Base-by-base conservation (phyloP, 148 eudicot species). In the Rhododendron vialii region DNA sequence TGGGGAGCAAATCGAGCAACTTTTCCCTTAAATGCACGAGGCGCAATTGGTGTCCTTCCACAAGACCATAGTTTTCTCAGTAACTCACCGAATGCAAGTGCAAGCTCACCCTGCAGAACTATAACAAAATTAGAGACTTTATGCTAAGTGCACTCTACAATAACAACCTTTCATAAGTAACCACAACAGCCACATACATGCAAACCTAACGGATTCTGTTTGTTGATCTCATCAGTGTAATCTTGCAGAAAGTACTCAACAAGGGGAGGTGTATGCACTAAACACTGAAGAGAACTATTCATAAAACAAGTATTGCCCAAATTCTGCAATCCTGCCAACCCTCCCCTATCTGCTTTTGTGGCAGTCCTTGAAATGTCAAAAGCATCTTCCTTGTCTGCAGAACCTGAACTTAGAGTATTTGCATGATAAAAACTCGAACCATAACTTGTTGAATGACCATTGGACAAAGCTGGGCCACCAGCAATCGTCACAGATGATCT, bases 1-100 rank as follows among this genome's bases (percentile, higher is more conserved):
- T 97, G 99, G 53, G 99, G 99, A 87, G 99, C 99, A 91, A 95
- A 97, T 63, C 96, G 95, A 91, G 92, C 93, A 88, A 97, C 95
- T 90, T 94, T 97, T 30, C 94, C 96, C 90, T 97, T 97, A 86
- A 97, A 97, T 77, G 83, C 92, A 86, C 99, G 98, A 38, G 99
- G 99, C 24, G 96, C 93, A 89, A 97, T 89, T 36, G 96, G 43
- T 73, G 91, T 89, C 79, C 92, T 89, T 67, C 98, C 98, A 87
- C 95, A 89, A 14, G 95, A 91, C 99, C 99, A 97, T 83, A 95
- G 91, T 86, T 92, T 93, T 87, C 98, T 94, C 91, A 97, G 88
- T 30, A 97, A 83, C 30, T 95, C 99, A 88, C 99, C 99, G 93
- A 97, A 97, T 76, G 98, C 93, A 91, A 92, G 81, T n/a, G 99